Percentiles rank a stretch among this genome's conserved stretches.
Conservation (phyloP, 2,329 filamentous ascomycete genomes). For the Cladosporium sp. region DNA sequence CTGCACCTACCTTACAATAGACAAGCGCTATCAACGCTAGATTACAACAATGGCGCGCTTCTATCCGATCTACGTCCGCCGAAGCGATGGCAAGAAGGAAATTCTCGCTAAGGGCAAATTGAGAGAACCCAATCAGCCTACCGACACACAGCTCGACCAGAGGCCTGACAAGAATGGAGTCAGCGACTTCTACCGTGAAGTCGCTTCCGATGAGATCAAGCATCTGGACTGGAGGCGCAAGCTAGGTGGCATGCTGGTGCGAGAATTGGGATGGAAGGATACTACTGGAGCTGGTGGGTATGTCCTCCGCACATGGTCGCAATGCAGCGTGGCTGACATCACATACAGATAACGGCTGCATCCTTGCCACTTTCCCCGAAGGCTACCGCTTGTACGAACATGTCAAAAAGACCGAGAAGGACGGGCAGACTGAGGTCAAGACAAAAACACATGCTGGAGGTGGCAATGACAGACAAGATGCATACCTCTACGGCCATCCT, state of each 20-base stretch:
- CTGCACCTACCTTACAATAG: too few species aligned
- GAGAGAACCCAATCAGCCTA: conserved; percentile 50
- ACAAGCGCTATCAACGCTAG: neutral
- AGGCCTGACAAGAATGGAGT: conserved; percentile 51
- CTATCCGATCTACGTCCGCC: conserved; percentile 44
- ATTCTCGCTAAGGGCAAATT: conserved; percentile 49
- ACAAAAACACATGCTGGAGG: conserved; percentile 48
- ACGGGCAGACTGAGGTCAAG: conserved; percentile 41
- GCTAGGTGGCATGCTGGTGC: conserved; percentile 55
- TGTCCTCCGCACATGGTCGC: neutral
- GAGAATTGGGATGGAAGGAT: conserved; percentile 39
- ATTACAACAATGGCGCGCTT: conserved; percentile 38
- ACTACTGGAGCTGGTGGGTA: conserved; percentile 16
- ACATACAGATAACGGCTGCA: conserved; percentile 40
- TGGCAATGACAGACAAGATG: conserved; percentile 53
- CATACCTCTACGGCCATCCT: conserved; percentile 59
- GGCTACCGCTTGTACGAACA: conserved; percentile 57
- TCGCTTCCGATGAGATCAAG: conserved; percentile 49
- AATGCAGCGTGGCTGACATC: neutral
- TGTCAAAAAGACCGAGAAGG: conserved; percentile 47
- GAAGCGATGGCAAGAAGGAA: conserved; percentile 48
- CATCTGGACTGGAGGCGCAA: conserved; percentile 56
- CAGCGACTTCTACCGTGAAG: conserved; percentile 52
- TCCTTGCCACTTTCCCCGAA: conserved; percentile 52
- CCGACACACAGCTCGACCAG: conserved; percentile 48